Evolutionary conservation across 176 grass and related monocot genomes (phyloP), one percentile per base, ranked within the genome.

Genomic region (Oropetium thomaeum): DNA sequence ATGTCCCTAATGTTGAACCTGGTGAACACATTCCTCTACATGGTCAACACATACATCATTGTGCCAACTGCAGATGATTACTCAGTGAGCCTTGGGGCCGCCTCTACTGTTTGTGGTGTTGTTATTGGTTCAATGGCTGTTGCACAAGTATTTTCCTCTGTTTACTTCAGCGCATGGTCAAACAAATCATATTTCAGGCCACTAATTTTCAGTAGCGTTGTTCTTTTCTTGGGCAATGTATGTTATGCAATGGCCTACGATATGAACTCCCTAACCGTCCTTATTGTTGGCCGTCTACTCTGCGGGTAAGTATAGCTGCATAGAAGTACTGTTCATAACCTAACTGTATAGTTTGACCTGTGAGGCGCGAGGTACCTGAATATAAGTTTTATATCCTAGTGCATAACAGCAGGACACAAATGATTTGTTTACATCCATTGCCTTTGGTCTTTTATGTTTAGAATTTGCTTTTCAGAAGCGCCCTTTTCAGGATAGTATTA

Each of bases 21-120:
- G 77, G 92, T 73, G 63, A 96, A 96, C 89, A 96, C 92, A 65
- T 96, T 96, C 79, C 89, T 96, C 32, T 96, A 96, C 68, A 96
- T 96, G 92, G 92, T 92, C 86, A 96, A 96, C 78, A 96, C 92
- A 58, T 96, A 96, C 81, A 92, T 96, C 71, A 82, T 96, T 82
- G 92, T 96, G 39, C 92, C 92, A 62, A 96, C 92, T 60, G 92
- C 92, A 58, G 92, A 96, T 86, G 77, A 96, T 64, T 96, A 96
- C 60, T 91, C 92, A 75, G 86, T 96, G 71, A 92, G 86, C 83
- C 89, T 96, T 73, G 92, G 92, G 11, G 92, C 92, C 74, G 86
- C 92, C 62, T 87, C 92, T 35, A 96, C 92, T 75, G 92, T 96
- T 70, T 96, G 92, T 82, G 92, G 92, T 55, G 84, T 96, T 62